Evolutionary conservation across 176 grass and related monocot species (phyloP), one percentile per base, ranked within the genome.

Genomic region (Carex littledalei): DNA sequence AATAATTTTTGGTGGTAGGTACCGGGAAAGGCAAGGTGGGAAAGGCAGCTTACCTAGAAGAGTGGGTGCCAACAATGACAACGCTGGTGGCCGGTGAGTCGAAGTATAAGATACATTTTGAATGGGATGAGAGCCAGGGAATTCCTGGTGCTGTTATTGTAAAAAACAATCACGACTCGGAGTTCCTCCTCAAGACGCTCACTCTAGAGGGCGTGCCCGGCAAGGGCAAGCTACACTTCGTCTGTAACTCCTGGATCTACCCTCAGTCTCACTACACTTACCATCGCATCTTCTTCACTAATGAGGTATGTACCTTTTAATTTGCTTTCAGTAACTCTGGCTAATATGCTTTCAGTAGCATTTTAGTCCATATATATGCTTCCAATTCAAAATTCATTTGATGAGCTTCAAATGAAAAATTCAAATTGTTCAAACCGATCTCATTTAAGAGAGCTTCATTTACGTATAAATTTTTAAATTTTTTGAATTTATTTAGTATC

Each of bases 141-240:
- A 91, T 90, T 0, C 94, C 94, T 0, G 90, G 92, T 17, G 92
- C 94, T 31, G 12, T 97, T 65, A 45, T 97, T 63, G 88, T 97
- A 37, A 90, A 86, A 13, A 94, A 97, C 88, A 1, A 89, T 66
- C 92, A 94, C 79, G 3, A 6, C 53, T 1, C 85, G 6, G 72
- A 97, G 88, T 94, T 94, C 86, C 90, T 84, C 59, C 90, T 97
- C 85, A 94, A 97, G 88, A 94, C 88, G 9, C 65, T 97, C 81
- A 92, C 86, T 7, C 53, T 97, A 45, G 67, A 97, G 11, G 66
- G 91, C 9, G 82, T 97, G 6, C 88, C 74, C 0, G 88, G 94
- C 5, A 88, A 87, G 81, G 86, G 89, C 26, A 47, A 35, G 1
- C 55, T 97, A 10, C 50, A 88, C 45, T 97, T 97, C 78, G 83